Base-by-base conservation (phyloP, 1,284 basidiomycete species). In the Sporisorium scitamineum region DNA sequence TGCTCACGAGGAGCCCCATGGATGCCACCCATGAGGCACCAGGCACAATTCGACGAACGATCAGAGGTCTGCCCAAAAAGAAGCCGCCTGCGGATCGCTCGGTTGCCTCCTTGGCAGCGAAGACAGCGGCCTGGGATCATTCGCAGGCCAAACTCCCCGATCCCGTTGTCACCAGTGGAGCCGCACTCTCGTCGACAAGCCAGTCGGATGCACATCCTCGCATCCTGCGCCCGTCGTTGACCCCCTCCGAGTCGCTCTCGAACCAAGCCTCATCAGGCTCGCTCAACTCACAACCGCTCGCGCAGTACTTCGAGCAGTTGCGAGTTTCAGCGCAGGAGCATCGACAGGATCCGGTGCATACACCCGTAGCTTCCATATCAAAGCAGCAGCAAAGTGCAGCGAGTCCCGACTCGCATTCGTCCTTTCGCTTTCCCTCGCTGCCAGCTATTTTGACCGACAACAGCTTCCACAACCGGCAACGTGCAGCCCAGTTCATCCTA, bases 401-500 rank as follows among this genome's bases (percentile, higher is more conserved):
- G 41, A 34, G 26, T 5, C 6, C 29, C 9, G 7, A 53, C 11
- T n/a, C 54, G 26, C n/a, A 20, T 22, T 9, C 29, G 4, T 27
- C 26, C n/a, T 72, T 76, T 48, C 58, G 50, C 24, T 72, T 76
- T 29, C 50, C 54, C 9, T 22, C 60, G 4, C 54, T 76, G 18
- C 73, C 73, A 1, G 18, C 56, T 29, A 63, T 39, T 10, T 42
- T 76, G 55, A 58, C 57, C n/a, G 70, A 72, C 61, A 61, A 72
- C 16, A 47, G 69, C 62, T 76, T 60, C 50, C 55, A 62, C 60
- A 60, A 63, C 47, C 65, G 74, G 14, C 69, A 76, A 45, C 74
- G 65, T 11, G 65, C 65, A 1, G 74, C 74, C 5, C 70, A 72
- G 10, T 65, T 76, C 59, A 65, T 76, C 50, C 57, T 76, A 10